Evolutionary conservation across 2,329 filamentous ascomycete species (phyloP), one percentile per base, ranked within the genome.

Genomic region (Exophiala sp.): DNA sequence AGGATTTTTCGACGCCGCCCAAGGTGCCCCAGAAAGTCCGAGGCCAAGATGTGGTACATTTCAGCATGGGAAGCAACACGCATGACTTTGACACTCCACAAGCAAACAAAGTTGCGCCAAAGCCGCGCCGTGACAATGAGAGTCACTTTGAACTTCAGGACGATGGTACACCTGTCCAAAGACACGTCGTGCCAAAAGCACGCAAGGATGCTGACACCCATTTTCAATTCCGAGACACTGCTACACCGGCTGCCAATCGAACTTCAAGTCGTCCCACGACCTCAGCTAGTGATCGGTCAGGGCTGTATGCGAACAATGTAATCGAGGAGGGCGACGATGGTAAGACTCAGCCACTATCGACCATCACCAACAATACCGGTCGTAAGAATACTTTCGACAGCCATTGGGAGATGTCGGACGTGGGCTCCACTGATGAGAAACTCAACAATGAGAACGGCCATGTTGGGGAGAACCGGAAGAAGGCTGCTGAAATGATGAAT

Each of bases 131-230:
- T 39, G 89, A 95, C 64, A 86, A 87, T 14, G 85, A 91, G 66
- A 75, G 84, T 1, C 90, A 97, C 71, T 96, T 96, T 66, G 85
- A 94, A 57, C 81, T 96, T 65, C 77, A 82, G 50, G 91, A 97
- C 67, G 85, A 91, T 52, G 62, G 62, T 32, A 62, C 61, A 12
- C 60, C 62, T n/a, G 47, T 63, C 24, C 24, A 57, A 36, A 55
- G 58, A 46, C 56, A 62, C 33, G 47, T 49, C 21, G 60, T 76
- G 77, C 47, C 65, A 70, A 44, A 66, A 71, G 79, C 88, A 36
- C 88, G 92, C 57, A 88, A 85, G 42, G 89, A 95, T 65, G 86
- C 87, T 12, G 84, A 91, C 66, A 74, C 85, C 1, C 91, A 97
- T 70, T 96, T 96, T 66, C 84, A 92, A 56, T 82, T 96, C 65